A percentile compares a stretch with the other conserved stretches of the same genome.
Evolutionary conservation across 345 rosid species (phyloP).

Genomic region (Gossypium rotundifolium): DNA sequence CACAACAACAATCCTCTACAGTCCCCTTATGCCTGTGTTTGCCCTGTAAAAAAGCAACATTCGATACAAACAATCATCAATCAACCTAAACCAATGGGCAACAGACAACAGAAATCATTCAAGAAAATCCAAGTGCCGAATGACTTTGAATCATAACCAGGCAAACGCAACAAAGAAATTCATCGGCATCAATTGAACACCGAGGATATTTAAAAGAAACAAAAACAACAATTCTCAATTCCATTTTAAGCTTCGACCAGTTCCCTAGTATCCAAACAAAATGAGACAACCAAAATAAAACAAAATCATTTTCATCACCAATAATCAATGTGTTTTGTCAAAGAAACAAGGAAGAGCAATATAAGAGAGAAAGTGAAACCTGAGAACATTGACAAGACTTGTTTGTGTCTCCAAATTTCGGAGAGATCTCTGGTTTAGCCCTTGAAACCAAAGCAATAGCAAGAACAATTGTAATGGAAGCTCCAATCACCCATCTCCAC

Average conservation of each 20-base stretch:
- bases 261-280: neutral
- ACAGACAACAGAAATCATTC: neutral
- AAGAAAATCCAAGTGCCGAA: neutral
- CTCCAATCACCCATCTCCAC: constrained; percentile 36
- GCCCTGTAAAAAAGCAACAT: constrained; percentile 27
- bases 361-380: constrained; percentile 31
- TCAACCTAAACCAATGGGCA: neutral
- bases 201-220: neutral
- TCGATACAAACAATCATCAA: neutral
- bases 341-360: neutral
- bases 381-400: constrained; percentile 49
- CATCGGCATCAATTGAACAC: neutral
- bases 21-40: constrained; percentile 51
- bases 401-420: constrained; percentile 17
- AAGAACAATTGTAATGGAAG: constrained; percentile 29
- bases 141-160: no score
- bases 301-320: no score
- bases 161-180: neutral
- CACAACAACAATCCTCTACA: constrained; percentile 89
- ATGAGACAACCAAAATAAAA: neutral
- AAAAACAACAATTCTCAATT: neutral
- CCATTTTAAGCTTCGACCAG: neutral
- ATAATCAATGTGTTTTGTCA: neutral
- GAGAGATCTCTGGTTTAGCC: constrained; percentile 12
- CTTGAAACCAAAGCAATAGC: constrained; percentile 32